Base-by-base conservation (phyloP, 805 yeast genomes). In the Scheffersomyces coipomensis region DNA sequence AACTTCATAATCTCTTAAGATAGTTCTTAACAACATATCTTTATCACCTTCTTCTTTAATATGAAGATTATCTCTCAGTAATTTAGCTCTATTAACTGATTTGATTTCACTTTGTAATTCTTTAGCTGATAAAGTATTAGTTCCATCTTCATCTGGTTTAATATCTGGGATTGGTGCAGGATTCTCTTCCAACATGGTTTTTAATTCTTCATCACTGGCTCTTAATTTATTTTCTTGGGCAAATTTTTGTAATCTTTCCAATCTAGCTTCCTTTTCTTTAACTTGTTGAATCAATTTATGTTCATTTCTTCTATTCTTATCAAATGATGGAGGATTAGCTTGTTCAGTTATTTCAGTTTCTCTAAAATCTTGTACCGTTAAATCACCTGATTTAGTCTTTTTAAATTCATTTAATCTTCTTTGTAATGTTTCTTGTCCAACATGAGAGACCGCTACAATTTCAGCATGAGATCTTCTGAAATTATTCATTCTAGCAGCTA, bases 401-500 rank as follows among this genome's bases (percentile, higher is more conserved):
- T 80, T 83, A 57, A 93, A 93, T 64, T 93, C 99, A 50, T 85
- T 85, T 48, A 93, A 73, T 49, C 99, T 75, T 48, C 87, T 78
- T 58, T 93, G 98, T 34, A 93, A 73, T 1, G 99, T 95, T 44
- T 86, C 93, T 52, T 88, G 95, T 5, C 96, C 97, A 19, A 93
- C 90, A 58, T 88, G 96, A 1, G 98, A 91, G 6, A 93, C 93
- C 0, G 95, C 91, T 13, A 91, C 97, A 38, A 93, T 84, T 58
- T 95, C 98, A 1, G 90, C 78, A 59, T 91, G 96, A 2, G 95
- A 83, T 55, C 98, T 75, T 55, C 97, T 76, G 58, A 86, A 83
- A 56, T 90, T 90, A 64, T 93, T 93, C 98, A 93, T 95, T 62
- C 99, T 76, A 2, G 97, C 93, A 0, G 99, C 99, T 36, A 93